These are phyloP conservation scores for Solanum pimpinellifolium DNA, from an alignment of 257 asterid species.

Conservation along the genomic window DNA sequence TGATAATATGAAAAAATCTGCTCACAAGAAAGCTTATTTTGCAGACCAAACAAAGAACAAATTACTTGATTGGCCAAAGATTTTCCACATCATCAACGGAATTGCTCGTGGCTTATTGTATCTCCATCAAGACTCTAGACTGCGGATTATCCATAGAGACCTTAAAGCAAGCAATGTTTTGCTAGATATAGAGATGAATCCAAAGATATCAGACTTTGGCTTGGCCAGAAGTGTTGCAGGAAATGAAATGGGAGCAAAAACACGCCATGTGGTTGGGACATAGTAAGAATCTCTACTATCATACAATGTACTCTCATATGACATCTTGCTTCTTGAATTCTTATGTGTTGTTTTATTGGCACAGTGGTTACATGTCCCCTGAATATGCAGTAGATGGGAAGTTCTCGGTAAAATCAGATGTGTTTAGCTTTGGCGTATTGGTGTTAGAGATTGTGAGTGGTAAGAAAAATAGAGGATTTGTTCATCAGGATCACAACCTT, in stretches of 20 bases:
- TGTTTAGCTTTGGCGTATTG: slow-evolving; percentile 21
- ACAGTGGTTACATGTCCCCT: slow-evolving; percentile 27
- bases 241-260: slow-evolving; percentile 16
- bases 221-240: slow-evolving; percentile 13
- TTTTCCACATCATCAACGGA: slow-evolving; percentile 12
- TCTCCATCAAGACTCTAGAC: slow-evolving; percentile 24
- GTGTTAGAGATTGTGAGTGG: slow-evolving; percentile 18
- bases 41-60: slow-evolving; percentile 9
- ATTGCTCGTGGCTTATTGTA: slow-evolving; percentile 23
- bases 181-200: slow-evolving; percentile 17
- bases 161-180: slow-evolving; percentile 20
- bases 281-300: slow-evolving; percentile 4
- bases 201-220: slow-evolving; percentile 26
- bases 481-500: slow-evolving; percentile 6
- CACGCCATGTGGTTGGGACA: slow-evolving; percentile 17
- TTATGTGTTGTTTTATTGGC: not conserved
- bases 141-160: slow-evolving; percentile 22
- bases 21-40: not conserved
- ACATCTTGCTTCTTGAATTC: not conserved
- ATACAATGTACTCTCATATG: not conserved
- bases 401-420: slow-evolving; percentile 24
- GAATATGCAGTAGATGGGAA: slow-evolving; percentile 20
- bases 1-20: slow-evolving; percentile 2
- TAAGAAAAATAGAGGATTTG: slow-evolving; percentile 15
- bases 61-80: slow-evolving; percentile 15